Evolutionary conservation across 768 basidiomycete genomes (phyloP).

Genomic region (Xerocomellus dryophilus): DNA sequence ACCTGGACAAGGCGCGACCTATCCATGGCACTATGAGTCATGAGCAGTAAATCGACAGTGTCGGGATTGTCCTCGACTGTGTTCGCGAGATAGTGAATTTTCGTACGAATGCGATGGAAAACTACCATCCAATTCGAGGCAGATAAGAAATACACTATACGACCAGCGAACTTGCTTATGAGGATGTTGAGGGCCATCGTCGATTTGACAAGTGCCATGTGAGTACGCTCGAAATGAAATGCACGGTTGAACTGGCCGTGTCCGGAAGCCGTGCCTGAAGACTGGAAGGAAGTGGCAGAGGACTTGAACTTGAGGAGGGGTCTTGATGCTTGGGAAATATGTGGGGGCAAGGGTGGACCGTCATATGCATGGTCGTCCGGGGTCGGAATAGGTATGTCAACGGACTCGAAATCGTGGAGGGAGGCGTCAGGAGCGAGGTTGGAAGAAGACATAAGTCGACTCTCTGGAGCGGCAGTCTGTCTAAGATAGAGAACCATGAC

Average conservation of each 20-base stretch:
- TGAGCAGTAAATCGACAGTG: conserved; percentile 68
- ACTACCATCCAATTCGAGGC: conserved; percentile 86
- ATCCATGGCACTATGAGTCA: conserved; percentile 77
- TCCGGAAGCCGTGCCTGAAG: conserved; percentile 33
- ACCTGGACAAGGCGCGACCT: conserved; percentile 63
- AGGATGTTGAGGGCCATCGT: conserved; percentile 54
- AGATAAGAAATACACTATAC: conserved; percentile 82
- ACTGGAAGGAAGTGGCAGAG: conserved; percentile 42
- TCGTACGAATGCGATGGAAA: conserved; percentile 61
- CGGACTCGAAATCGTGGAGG: conserved; percentile 70
- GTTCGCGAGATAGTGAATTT: conserved; percentile 63
- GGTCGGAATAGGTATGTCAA: conserved; percentile 37
- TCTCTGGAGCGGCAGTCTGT: conserved; percentile 59
- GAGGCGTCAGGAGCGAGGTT: conserved; percentile 59
- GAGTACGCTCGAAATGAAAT: conserved; percentile 57
- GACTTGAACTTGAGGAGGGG: conserved; percentile 34
- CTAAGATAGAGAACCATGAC: conserved; percentile 82
- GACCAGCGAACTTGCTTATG: conserved; percentile 69
- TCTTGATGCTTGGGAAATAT: conserved; percentile 37
- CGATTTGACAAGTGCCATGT: conserved; percentile 56
- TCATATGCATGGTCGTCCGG: conserved; percentile 20
- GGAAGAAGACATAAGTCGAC: conserved; percentile 55
- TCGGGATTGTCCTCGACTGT: conserved; percentile 57
- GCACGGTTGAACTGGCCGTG: conserved; percentile 25
- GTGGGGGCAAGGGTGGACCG: conserved; percentile 36